Base-by-base conservation (phyloP, 345 rosid species). In the Linum usitatissimum region DNA sequence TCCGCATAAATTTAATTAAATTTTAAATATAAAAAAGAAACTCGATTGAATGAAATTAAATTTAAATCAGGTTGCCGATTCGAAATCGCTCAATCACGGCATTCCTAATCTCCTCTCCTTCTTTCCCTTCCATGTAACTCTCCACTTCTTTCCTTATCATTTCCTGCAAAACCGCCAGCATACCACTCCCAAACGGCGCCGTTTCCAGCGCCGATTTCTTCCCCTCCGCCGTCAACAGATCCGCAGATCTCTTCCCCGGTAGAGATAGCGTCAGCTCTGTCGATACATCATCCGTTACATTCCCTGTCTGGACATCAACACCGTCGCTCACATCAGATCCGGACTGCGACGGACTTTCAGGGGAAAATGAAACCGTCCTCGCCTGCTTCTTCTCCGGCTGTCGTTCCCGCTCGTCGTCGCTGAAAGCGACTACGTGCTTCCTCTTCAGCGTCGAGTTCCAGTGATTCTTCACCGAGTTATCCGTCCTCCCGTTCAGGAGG, bases 361-460 rank as follows among this genome's bases (percentile, higher is more conserved):
- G 53, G 30, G 8, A 51, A 6, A n/a, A 12, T 21, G 54, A 21
- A 17, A 8, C n/a, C 36, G 62, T 39, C 55, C 23, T 59, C 0
- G 17, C 36, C 5, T 6, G 30, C 31, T 48, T 61, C 58, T 21
- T 66, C 74, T 6, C 39, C 21, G 65, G 61, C 19, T 17, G 66
- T 12, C 51, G 55, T 3, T 15, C 21, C 30, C 3, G 18, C 13
- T 45, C 68, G 9, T n/a, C 65, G 7, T 19, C 51, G 10, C 6
- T 28, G 12, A 48, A 6, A 30, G 39, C n/a, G 59, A 57, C 49
- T 38, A 64, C 36, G 71, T 59, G 53, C 20, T 63, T 72, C 64
- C 75, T 62, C 71, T 72, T 72, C 31, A 72, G 48, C 38, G 65
- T 72, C 17, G 75, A 67, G 64, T 72, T 72, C 75, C 75, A 72